Evolutionary conservation across 2,329 filamentous ascomycete species (phyloP).

Genomic region (Scedosporium boydii): DNA sequence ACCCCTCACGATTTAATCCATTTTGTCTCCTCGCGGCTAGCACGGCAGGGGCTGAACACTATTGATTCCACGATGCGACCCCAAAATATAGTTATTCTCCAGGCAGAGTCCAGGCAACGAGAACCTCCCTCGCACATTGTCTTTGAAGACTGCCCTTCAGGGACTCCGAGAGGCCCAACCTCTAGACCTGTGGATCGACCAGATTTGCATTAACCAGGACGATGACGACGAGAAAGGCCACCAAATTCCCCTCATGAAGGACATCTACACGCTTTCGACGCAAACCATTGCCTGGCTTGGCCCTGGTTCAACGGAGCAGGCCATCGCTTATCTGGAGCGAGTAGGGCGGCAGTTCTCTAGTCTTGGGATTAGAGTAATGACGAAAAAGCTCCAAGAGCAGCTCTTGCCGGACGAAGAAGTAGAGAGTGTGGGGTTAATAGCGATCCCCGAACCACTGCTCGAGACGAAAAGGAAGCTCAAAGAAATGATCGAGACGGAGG

Average conservation of each 20-base stretch:
- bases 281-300: slow-evolving; percentile 21
- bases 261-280: slow-evolving; percentile 16
- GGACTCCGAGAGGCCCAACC: neutral
- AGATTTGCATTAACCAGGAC: slow-evolving; percentile 6
- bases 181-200: slow-evolving; percentile 13
- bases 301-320: neutral
- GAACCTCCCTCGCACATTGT: neutral
- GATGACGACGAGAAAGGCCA: slow-evolving; percentile 1
- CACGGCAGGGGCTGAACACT: no score
- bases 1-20: no score
- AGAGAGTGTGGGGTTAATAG: neutral
- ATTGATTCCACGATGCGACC: no score
- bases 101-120: no score
- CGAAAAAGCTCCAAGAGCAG: neutral
- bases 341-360: neutral
- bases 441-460: neutral
- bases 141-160: neutral
- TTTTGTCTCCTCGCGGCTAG: no score
- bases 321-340: neutral
- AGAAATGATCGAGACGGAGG: neutral
- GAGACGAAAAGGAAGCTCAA: neutral
- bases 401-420: neutral
- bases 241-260: slow-evolving; percentile 3
- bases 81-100: no score
- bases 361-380: neutral